Conservation (phyloP, 2,329 filamentous ascomycete species). For the Penicillium sumatraense region DNA sequence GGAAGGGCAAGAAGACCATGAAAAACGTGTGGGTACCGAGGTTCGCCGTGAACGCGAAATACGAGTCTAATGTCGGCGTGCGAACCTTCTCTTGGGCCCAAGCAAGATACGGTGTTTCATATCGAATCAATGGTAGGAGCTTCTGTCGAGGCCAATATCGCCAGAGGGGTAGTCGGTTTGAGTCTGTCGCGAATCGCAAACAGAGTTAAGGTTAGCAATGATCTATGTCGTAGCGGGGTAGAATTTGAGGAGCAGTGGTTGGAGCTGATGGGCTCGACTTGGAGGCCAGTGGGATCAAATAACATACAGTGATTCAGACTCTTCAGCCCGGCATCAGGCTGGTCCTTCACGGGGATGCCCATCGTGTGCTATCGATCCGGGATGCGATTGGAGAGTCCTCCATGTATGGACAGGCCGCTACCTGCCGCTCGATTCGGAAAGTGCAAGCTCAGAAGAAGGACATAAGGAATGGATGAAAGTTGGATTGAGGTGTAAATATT, state of each 20-base stretch:
- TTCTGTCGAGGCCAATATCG: conserved; percentile 81
- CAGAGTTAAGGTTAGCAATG: background rate
- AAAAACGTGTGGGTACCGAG: conserved; percentile 98
- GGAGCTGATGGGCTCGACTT: background rate
- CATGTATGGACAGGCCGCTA: conserved; percentile 31
- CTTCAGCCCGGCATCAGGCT: conserved; percentile 70
- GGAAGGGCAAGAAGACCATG: conserved; percentile 90
- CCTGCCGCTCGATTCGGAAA: conserved; percentile 20
- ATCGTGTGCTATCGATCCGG: conserved; percentile 37
- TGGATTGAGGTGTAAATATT: conserved; percentile 14
- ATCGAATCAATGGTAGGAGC: conserved; percentile 84
- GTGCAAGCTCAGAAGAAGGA: conserved; percentile 13
- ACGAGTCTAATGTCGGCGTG: conserved; percentile 85
- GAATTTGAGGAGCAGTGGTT: background rate
- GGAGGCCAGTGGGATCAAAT: background rate
- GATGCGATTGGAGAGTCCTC: conserved; percentile 23
- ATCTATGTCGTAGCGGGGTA: background rate
- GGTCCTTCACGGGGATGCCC: conserved; percentile 42
- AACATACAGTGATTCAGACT: conserved; percentile 74
- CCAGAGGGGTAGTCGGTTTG: conserved; percentile 82
- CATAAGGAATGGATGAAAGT: conserved; percentile 30
- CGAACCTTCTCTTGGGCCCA: conserved; percentile 80
- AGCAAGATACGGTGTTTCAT: conserved; percentile 94
- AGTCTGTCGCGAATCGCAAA: conserved; percentile 61
- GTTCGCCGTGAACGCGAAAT: conserved; percentile 96